Evolutionary conservation across 2,329 filamentous ascomycete genomes (phyloP), one percentile per base, ranked within the genome.

Genomic region (Fusarium sp.): DNA sequence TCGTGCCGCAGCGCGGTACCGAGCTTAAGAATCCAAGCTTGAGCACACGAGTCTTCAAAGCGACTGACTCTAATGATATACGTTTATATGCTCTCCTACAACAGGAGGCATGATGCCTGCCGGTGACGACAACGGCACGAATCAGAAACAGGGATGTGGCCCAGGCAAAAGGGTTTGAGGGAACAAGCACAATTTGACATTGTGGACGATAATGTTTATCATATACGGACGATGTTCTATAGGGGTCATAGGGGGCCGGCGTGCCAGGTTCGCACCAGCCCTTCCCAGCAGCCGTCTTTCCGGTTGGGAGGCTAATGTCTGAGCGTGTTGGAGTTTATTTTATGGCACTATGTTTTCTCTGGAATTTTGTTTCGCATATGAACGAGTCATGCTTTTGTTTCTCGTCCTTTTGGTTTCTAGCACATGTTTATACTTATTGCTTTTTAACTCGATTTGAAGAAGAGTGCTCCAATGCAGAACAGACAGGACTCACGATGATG

Each of bases 1-100:
- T 73, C 88, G 93, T 64, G 85, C 86, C 44, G 79, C 75, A 66
- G 63, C 77, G 57, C 80, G 81, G 66, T 82, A 79, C 76, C 72
- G 80, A 66, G 75, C 81, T 74, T 83, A 74, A 74, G 57, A 57
- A 41, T 68, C 65, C 70, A 59, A 66, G 67, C 73, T 76, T 77
- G 65, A 69, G 35, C 39, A 59, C 62, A 61, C 62, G 67, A 78
- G 74, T 78, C 75, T 48, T 42, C 65, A 38, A 73, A 71, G 67
- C 56, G 70, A 78, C 69, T 66, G 70, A 78, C 74, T 74, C 73
- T 70, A 67, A 79, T 78, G 77, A 79, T 74, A 75, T 75, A 75
- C 73, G 73, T 77, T 75, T 77, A 79, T 72, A 72, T 70, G 70
- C 64, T 70, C 63, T 75, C 75, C 75, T 69, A 52, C 22, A 61